A percentile compares a stretch with the other conserved stretches of the same genome.
Evolutionary conservation across 1,139 yeast genomes (phyloP).

Genomic region (Candida gigantensis): DNA sequence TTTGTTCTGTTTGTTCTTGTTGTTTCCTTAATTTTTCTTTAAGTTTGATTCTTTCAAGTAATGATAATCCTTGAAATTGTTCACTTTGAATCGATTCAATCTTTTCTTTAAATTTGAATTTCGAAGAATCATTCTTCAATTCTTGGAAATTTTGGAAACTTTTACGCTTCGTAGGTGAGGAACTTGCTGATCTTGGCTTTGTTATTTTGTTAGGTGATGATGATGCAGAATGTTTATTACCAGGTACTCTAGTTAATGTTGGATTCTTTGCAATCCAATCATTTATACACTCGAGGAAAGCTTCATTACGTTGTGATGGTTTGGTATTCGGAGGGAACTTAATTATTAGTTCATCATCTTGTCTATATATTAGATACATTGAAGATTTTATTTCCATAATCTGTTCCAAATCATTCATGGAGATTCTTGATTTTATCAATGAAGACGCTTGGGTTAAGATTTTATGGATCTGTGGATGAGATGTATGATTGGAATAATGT

Average conservation of each 20-base stretch:
- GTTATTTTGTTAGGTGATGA: constrained; percentile 23
- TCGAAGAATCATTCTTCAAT: constrained; percentile 32
- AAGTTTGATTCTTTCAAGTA: constrained; percentile 42
- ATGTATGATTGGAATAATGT: constrained; percentile 28
- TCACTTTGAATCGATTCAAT: constrained; percentile 22
- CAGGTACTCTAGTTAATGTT: background rate
- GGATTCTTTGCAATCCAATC: constrained; percentile 46
- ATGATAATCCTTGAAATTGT: constrained; percentile 33
- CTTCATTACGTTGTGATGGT: constrained; percentile 42
- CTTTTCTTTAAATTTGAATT: constrained; percentile 31
- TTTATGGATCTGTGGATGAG: constrained; percentile 23
- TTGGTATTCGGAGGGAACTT: constrained; percentile 11
- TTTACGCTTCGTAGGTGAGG: constrained; percentile 15
- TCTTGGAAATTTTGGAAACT: constrained; percentile 13
- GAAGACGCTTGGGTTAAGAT: constrained; percentile 23
- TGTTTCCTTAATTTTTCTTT: constrained; percentile 31
- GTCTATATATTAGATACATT: constrained; percentile 18
- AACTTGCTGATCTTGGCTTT: constrained; percentile 17
- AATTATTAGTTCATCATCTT: constrained; percentile 10
- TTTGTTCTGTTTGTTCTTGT: constrained; percentile 15
- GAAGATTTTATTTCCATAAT: constrained; percentile 20
- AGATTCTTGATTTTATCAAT: constrained; percentile 21
- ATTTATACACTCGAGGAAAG: constrained; percentile 60
- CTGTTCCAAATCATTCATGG: constrained; percentile 17
- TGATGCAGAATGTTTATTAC: constrained; percentile 1